Percentiles rank a stretch among this genome's conserved stretches.
Conservation (phyloP, 805 yeast species). For the Blastobotrys robertii region DNA sequence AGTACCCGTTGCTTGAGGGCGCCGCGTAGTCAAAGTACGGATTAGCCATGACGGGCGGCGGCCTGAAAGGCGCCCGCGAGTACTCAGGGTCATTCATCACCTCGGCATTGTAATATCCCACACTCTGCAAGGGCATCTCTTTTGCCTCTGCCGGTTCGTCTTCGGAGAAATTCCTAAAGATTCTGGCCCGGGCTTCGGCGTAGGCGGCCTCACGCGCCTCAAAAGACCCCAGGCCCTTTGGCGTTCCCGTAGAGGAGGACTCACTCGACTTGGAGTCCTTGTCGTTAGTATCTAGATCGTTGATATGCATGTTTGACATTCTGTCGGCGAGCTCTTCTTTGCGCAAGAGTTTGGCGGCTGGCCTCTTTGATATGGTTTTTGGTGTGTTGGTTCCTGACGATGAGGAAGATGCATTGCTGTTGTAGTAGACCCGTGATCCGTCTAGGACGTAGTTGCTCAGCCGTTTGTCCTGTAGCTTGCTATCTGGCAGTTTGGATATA, state of each 20-base stretch:
- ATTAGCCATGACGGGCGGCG: not conserved
- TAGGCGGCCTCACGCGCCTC: conserved; percentile 33
- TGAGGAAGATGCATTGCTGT: too few species aligned
- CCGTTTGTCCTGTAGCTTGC: conserved; percentile 1
- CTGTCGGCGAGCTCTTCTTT: too few species aligned
- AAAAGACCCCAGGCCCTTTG: conserved; percentile 12
- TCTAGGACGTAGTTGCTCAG: conserved; percentile 8
- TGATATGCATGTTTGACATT: not conserved
- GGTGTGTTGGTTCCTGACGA: too few species aligned
- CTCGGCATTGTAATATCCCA: not conserved
- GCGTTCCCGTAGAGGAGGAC: conserved; percentile 1
- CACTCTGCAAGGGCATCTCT: not conserved
- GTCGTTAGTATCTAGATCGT: not conserved
- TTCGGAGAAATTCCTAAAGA: conserved; percentile 24
- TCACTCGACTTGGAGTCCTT: not conserved
- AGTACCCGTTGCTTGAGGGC: not conserved
- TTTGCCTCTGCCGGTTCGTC: conserved; percentile 3
- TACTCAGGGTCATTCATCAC: conserved; percentile 1
- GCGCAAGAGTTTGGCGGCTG: too few species aligned
- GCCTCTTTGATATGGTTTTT: too few species aligned
- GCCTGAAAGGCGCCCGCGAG: not conserved
- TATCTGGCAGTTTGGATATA: conserved; percentile 28
- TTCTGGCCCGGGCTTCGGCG: conserved; percentile 31
- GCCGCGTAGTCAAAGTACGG: not conserved
- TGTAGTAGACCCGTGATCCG: conserved; percentile 1